A percentile compares a stretch with the other conserved stretches of the same genome.
These are phyloP conservation scores for Xerocomus amazonicus DNA, from an alignment of 1,284 basidiomycete genomes.

Conservation along the genomic window DNA sequence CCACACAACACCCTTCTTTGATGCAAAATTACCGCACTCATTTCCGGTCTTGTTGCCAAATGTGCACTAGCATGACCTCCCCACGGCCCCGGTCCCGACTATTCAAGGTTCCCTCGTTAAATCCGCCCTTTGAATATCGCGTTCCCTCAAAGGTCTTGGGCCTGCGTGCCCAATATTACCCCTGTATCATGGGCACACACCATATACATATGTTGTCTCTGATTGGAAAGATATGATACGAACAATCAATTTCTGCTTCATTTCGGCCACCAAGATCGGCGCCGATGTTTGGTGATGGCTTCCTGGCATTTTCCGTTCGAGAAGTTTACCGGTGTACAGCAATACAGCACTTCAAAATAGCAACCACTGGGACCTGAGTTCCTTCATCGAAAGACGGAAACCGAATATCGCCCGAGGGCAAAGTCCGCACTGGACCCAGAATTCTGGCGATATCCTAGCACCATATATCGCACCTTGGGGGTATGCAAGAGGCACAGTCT, in stretches of 20 bases:
- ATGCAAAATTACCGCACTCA: constrained; percentile 1
- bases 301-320: not conserved
- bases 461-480: too few species aligned
- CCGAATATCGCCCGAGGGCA: not conserved
- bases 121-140: not conserved
- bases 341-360: not conserved
- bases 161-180: too few species aligned
- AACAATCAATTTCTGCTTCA: not conserved
- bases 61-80: not conserved
- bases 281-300: constrained; percentile 2
- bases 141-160: too few species aligned
- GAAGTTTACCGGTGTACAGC: not conserved
- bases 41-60: constrained; percentile 10
- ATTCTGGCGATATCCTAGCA: not conserved
- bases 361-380: not conserved
- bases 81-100: constrained; percentile 9
- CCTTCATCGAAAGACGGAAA: not conserved
- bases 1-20: not conserved
- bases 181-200: not conserved
- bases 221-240: not conserved
- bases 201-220: too few species aligned
- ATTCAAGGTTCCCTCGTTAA: not conserved
- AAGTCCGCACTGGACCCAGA: constrained; percentile 4
- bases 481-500: constrained; percentile 2
- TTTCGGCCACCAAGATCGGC: constrained; percentile 3